A percentile compares a stretch with the other conserved stretches of the same genome.
Conservation (phyloP, 2,329 filamentous ascomycete species). For the Talaromyces sp. region DNA sequence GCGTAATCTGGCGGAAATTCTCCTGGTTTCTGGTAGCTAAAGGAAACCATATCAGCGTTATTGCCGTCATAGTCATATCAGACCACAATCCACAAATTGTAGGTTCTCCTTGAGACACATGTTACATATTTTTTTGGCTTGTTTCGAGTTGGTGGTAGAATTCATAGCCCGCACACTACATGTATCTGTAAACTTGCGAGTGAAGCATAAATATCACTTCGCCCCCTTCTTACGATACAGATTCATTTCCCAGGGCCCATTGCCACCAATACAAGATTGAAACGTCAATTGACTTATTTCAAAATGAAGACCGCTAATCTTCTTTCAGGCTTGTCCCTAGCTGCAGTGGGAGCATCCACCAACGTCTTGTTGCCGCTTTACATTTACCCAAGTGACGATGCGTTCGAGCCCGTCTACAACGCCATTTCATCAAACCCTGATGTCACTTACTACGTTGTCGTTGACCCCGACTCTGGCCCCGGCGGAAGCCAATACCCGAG, state of each 20-base stretch:
- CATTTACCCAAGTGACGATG: conserved; percentile 13
- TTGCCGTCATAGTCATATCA: neutral
- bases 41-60: neutral
- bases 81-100: neutral
- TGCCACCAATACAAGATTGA: neutral
- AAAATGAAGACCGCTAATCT: conserved; percentile 9
- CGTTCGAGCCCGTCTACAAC: conserved; percentile 14
- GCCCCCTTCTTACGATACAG: neutral
- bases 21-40: neutral
- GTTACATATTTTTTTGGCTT: neutral
- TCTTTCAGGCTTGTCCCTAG: neutral
- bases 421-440: conserved; percentile 12
- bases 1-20: neutral
- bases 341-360: conserved; percentile 1
- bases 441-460: conserved; percentile 17
- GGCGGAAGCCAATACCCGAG: conserved; percentile 5
- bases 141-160: neutral
- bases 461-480: conserved; percentile 17
- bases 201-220: neutral
- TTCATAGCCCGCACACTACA: neutral
- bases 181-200: neutral
- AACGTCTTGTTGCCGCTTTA: conserved; percentile 15
- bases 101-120: neutral
- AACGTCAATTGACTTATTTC: neutral
- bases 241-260: neutral